Conservation (phyloP, 768 basidiomycete genomes). For the Candolleomyces eurysporus region DNA sequence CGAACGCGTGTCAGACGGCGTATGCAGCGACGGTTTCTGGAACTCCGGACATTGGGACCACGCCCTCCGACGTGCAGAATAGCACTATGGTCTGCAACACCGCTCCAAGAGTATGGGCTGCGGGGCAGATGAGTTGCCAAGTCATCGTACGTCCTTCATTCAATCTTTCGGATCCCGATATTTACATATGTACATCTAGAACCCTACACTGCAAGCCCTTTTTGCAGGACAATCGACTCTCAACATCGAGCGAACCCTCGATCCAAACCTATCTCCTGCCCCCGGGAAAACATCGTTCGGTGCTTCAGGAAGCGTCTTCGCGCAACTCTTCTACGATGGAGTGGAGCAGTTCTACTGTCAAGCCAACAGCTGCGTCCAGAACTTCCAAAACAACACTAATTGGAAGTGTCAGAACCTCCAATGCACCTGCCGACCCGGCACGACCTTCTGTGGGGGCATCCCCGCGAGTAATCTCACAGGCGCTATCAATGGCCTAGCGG, state of each 20-base stretch:
- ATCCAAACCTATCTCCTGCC: conserved; percentile 66
- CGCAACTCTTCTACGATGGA: conserved; percentile 76
- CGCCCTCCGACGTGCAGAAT: conserved; percentile 39
- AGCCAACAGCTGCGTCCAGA: conserved; percentile 70
- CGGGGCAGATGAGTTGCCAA: conserved; percentile 81
- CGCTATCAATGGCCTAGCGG: conserved; percentile 64
- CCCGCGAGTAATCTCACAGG: conserved; percentile 46
- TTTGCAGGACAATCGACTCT: conserved; percentile 72
- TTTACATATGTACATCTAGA: conserved; percentile 41
- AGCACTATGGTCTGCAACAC: conserved; percentile 74
- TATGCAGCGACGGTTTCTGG: conserved; percentile 42
- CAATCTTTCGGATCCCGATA: not conserved
- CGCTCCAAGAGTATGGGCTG: conserved; percentile 67
- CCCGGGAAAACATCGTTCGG: conserved; percentile 64
- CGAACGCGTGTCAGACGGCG: conserved; percentile 67
- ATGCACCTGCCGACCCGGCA: conserved; percentile 69
- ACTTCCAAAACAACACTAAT: conserved; percentile 40
- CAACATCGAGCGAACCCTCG: conserved; percentile 75
- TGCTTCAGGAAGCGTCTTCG: conserved; percentile 48
- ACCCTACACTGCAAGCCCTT: conserved; percentile 77
- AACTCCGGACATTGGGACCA: conserved; percentile 25
- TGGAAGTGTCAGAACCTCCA: conserved; percentile 75
- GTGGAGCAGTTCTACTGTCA: conserved; percentile 87
- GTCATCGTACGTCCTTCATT: conserved; percentile 58
- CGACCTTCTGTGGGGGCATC: conserved; percentile 73